Conservation (phyloP, 768 basidiomycete genomes). For the Lactarius tabidus region DNA sequence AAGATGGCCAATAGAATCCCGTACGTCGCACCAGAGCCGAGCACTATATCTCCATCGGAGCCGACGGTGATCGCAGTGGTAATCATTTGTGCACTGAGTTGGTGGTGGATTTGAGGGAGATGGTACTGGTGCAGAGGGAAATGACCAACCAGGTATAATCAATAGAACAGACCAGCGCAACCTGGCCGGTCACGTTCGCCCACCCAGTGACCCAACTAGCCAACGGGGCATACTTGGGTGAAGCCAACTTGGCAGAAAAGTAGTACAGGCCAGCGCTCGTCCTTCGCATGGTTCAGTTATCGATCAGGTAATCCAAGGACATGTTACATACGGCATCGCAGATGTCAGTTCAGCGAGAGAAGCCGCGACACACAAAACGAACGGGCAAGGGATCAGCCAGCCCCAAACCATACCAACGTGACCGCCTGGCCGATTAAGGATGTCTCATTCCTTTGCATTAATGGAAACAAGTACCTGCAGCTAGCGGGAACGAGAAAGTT, state of each 20-base stretch:
- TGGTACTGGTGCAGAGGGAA: not conserved
- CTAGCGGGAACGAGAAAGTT: slow-evolving; percentile 58
- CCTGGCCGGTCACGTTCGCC: slow-evolving; percentile 72
- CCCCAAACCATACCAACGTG: slow-evolving; percentile 78
- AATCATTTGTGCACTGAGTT: slow-evolving; percentile 65
- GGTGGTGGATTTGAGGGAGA: not conserved
- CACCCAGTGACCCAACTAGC: slow-evolving; percentile 68
- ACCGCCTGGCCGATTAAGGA: slow-evolving; percentile 43
- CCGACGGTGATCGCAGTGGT: slow-evolving; percentile 62
- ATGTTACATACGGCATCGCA: slow-evolving; percentile 57
- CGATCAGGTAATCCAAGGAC: not conserved
- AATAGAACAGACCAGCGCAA: slow-evolving; percentile 67
- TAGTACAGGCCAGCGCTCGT: slow-evolving; percentile 79
- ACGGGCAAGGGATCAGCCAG: slow-evolving; percentile 67
- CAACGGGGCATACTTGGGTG: slow-evolving; percentile 54
- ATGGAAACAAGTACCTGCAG: slow-evolving; percentile 43
- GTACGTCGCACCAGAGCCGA: slow-evolving; percentile 60
- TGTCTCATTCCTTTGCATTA: not conserved
- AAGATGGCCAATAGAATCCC: slow-evolving; percentile 64
- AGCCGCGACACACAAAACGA: slow-evolving; percentile 62
- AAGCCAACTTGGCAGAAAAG: slow-evolving; percentile 72
- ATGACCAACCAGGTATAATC: slow-evolving; percentile 59
- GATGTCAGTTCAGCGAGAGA: slow-evolving; percentile 73
- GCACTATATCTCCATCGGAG: slow-evolving; percentile 47
- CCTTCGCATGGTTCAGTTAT: slow-evolving; percentile 34